Evolutionary conservation across 208 protist species (phyloP).

Genomic region (Trypanosoma platydactyli): DNA sequence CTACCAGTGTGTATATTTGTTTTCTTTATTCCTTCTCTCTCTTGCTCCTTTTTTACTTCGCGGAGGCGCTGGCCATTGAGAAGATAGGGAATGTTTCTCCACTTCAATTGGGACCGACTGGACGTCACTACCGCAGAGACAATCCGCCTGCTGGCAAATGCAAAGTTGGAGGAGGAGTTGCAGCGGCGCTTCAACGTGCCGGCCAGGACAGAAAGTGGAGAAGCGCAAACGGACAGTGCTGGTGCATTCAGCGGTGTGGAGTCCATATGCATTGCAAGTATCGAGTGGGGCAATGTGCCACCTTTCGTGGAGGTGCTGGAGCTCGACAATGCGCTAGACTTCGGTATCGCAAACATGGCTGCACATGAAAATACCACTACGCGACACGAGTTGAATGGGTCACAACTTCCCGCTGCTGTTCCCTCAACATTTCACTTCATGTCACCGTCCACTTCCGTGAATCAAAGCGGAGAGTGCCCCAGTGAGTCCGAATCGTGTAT

Average conservation of each 20-base stretch:
- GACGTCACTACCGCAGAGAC: constrained; percentile 74
- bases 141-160: constrained; percentile 61
- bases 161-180: constrained; percentile 36
- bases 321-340: constrained; percentile 55
- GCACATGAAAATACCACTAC: no score
- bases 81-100: constrained; percentile 19
- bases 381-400: no score
- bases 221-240: not conserved
- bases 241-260: constrained; percentile 23
- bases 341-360: constrained; percentile 4
- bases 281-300: constrained; percentile 73
- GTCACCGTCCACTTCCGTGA: not conserved
- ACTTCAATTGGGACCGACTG: constrained; percentile 73
- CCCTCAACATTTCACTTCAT: no score
- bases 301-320: constrained; percentile 71
- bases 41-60: constrained; percentile 4
- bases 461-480: not conserved
- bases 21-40: no score
- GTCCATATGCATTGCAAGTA: constrained; percentile 45
- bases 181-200: not conserved
- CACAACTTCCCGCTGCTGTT: no score
- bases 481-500: constrained; percentile 10
- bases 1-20: no score
- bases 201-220: not conserved
- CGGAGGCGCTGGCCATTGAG: not conserved